A percentile compares a stretch with the other conserved stretches of the same genome.
phyloP scores from a whole-genome alignment of 1,284 basidiomycete species.

The Cryptococcus sp. region DNA sequence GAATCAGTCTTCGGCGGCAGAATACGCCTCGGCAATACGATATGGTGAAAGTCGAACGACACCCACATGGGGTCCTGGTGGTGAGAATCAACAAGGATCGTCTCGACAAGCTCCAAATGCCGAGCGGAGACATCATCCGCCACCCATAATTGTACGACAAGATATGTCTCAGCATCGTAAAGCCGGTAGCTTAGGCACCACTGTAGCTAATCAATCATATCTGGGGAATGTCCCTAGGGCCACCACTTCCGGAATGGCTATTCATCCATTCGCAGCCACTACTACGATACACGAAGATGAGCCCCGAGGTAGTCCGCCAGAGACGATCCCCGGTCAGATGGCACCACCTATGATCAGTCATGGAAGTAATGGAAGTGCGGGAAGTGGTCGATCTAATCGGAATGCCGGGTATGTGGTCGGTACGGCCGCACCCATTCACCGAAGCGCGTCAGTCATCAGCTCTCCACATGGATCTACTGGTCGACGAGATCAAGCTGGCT shows the following conservation, averaged over 20 bases:
- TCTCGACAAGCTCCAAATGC: conserved; percentile 12
- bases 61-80: conserved; percentile 12
- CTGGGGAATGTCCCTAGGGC: conserved; percentile 17
- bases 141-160: no score
- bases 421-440: not conserved
- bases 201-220: no score
- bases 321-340: no score
- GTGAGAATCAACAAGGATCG: conserved; percentile 8
- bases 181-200: no score
- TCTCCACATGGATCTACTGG: conserved; percentile 33
- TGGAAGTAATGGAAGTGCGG: no score
- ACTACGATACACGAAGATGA: not conserved
- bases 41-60: conserved; percentile 12
- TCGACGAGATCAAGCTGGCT: conserved; percentile 57
- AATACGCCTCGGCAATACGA: conserved; percentile 24
- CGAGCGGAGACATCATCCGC: conserved; percentile 5
- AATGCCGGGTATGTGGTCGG: conserved; percentile 4
- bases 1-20: conserved; percentile 21
- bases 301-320: not conserved
- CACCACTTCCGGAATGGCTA: conserved; percentile 4
- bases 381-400: not conserved
- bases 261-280: conserved; percentile 37
- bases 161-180: no score
- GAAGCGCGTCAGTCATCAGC: not conserved
- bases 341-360: no score